Conservation (phyloP, 441 rosid species). For the Adansonia grandidieri region DNA sequence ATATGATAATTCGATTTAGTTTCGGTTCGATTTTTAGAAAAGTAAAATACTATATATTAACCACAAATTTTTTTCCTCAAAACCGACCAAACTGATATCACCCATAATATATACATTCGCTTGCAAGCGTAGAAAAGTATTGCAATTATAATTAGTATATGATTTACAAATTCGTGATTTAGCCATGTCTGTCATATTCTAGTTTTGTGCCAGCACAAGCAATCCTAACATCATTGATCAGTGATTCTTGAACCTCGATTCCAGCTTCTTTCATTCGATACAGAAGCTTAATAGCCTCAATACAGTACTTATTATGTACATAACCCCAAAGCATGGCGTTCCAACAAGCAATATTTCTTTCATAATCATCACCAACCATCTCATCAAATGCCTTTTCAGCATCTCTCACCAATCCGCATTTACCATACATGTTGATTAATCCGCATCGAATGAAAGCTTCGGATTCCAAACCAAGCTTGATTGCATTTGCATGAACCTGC, state of each 20-base stretch:
- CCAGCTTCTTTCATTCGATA: constrained; percentile 64
- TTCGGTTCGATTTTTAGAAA: too few species aligned
- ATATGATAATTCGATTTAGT: too few species aligned
- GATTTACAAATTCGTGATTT: neutral
- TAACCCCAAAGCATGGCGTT: constrained; percentile 58
- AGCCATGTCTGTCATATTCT: neutral
- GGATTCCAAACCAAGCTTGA: constrained; percentile 56
- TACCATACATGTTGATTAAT: constrained; percentile 69
- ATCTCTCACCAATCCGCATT: constrained; percentile 50
- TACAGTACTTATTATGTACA: constrained; percentile 45
- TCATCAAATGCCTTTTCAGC: constrained; percentile 49
- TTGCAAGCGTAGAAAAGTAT: too few species aligned
- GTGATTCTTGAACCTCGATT: constrained; percentile 36
- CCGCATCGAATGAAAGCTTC: constrained; percentile 46
- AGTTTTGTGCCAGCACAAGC: constrained; percentile 31
- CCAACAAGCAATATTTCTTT: constrained; percentile 45
- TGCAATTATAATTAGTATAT: neutral
- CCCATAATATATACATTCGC: too few species aligned
- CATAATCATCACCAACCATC: constrained; percentile 29
- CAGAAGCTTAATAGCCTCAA: constrained; percentile 61
- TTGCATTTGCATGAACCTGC: constrained; percentile 56
- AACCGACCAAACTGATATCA: too few species aligned
- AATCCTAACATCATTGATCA: constrained; percentile 36
- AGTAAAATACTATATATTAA: too few species aligned
- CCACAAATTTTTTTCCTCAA: too few species aligned